These are phyloP conservation scores for Zygosaccharomyces kombuchaensis DNA, from an alignment of 805 yeast species.

Conservation along the genomic window DNA sequence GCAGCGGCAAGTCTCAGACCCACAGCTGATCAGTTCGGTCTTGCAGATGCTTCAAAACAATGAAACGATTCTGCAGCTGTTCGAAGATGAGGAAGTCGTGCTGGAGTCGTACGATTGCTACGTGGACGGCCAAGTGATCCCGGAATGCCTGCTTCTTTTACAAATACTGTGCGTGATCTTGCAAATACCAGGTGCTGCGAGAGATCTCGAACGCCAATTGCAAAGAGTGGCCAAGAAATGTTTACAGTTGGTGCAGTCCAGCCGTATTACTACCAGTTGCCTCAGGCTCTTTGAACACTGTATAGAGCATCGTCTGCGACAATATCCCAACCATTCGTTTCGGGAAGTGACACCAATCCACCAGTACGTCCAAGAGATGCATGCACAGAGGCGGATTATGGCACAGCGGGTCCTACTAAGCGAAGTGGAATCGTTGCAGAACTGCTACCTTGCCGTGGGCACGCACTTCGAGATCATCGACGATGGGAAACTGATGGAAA, in stretches of 20 bases:
- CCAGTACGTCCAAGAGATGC: conserved; percentile 13
- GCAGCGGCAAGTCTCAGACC: conserved; percentile 18
- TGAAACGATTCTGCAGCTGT: conserved; percentile 35
- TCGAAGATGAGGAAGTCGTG: conserved; percentile 39
- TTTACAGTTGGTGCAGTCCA: conserved; percentile 53
- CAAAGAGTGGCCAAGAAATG: conserved; percentile 55
- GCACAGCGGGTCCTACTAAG: conserved; percentile 53
- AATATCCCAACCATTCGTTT: conserved; percentile 46
- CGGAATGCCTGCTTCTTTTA: conserved; percentile 54
- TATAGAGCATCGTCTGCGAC: conserved; percentile 31
- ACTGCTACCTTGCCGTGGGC: conserved; percentile 32
- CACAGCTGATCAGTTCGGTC: conserved; percentile 36
- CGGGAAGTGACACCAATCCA: conserved; percentile 22
- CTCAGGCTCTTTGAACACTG: conserved; percentile 27
- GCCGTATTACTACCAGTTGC: conserved; percentile 42
- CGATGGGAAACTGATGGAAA: conserved; percentile 56
- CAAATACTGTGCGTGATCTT: conserved; percentile 44
- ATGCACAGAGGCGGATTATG: conserved; percentile 39
- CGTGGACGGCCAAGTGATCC: conserved; percentile 49
- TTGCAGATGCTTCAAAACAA: conserved; percentile 31
- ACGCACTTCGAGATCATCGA: conserved; percentile 43
- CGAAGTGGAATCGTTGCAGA: conserved; percentile 49
- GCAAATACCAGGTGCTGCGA: conserved; percentile 25
- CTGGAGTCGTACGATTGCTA: conserved; percentile 63
- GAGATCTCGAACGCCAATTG: conserved; percentile 33